Base-by-base conservation (phyloP, 2,329 filamentous ascomycete genomes). In the Claviceps humidiphila region DNA sequence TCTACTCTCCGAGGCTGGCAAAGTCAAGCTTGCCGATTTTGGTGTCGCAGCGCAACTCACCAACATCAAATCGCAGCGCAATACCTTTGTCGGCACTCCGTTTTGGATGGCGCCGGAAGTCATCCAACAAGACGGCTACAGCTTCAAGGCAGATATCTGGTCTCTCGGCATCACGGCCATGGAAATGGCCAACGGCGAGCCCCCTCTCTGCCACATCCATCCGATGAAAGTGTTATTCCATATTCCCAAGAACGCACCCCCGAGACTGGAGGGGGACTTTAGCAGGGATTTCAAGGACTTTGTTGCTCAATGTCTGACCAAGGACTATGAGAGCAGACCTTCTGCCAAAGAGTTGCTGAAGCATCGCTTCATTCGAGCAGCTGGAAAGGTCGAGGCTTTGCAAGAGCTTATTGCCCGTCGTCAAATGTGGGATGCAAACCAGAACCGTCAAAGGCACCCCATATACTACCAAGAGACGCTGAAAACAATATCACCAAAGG, bases 91-190 rank as follows among this genome's bases (percentile, higher is more conserved):
- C 20, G 93, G 93, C 20, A 97, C 91, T 0, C 93, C 93, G 0
- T 95, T 94, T 64, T 95, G 89, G 89, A 95, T 95, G 89, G 89
- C 89, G 1, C 89, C 89, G 1, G 89, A 95, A 64, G 89, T 95
- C 39, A 95, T 95, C 59, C 85, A 94, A 66, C 89, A 95, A 68
- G 81, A 87, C 57, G 80, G 78, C 16, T 82, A 82, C 57, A 89
- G 91, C 66, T 93, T 88, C 72, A 93, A 93, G 68, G 89, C 89
- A 5, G 89, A 95, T 63, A 89, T 95, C 53, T 95, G 89, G 89
- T 94, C 88, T 0, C 70, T 95, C 45, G 89, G 89, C 7, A 95
- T 95, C 61, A 95, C 89, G 0, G 89, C 89, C 13, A 89, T 95
- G 68, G 89, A 95, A 66, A 77, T 95, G 73, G 85, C 88, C 38